Evolutionary conservation across 164 flowering plant genomes (phyloP).

Genomic region (Magnolia officinalis): DNA sequence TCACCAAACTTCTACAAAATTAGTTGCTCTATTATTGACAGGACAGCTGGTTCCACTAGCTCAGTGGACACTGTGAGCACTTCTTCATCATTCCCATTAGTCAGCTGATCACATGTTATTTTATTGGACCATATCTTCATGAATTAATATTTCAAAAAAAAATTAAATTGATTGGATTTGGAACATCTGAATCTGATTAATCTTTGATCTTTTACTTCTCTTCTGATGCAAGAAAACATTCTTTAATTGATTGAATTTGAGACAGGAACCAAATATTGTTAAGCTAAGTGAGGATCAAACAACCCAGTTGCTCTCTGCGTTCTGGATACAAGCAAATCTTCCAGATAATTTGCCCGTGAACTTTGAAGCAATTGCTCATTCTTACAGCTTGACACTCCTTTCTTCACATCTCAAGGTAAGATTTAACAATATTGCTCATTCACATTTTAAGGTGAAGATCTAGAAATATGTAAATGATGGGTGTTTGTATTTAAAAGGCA

Average conservation of each 20-base stretch:
- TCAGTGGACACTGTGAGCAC: constrained; percentile 45
- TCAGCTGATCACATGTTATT: background rate
- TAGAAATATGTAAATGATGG: no score
- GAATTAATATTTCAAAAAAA: no score
- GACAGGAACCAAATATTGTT: constrained; percentile 60
- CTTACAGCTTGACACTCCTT: constrained; percentile 65
- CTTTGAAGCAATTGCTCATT: constrained; percentile 82
- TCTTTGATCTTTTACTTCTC: no score
- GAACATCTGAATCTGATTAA: no score
- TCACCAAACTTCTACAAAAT: constrained; percentile 64
- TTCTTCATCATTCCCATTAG: background rate
- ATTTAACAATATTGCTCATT: background rate
- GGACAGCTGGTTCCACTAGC: constrained; percentile 36
- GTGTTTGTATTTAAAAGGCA: no score
- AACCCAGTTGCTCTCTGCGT: constrained; percentile 67
- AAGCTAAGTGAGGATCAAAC: constrained; percentile 77
- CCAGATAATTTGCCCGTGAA: constrained; percentile 79
- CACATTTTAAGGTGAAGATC: background rate
- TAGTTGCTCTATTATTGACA: constrained; percentile 54
- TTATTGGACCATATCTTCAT: no score
- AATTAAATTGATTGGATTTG: no score
- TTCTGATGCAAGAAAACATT: background rate
- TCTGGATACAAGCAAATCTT: constrained; percentile 80
- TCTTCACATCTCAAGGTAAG: constrained; percentile 63
- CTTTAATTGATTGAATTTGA: constrained; percentile 5